Evolutionary conservation across 768 basidiomycete species (phyloP).

Genomic region (Trametes coccinea): DNA sequence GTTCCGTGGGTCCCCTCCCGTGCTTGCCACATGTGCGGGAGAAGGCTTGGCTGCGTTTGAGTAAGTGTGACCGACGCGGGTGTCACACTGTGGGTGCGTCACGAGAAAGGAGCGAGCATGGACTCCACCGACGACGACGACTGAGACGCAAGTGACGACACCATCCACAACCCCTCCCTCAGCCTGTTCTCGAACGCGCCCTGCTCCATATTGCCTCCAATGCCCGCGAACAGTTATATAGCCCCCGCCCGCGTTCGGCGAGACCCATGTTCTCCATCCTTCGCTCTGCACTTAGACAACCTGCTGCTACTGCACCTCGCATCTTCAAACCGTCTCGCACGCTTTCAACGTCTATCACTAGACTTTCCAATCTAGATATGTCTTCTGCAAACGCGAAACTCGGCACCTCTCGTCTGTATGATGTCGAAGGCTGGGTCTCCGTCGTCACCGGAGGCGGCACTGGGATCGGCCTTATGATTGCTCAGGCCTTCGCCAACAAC

Average conservation of each 20-base stretch:
- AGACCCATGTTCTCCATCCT: slow-evolving; percentile 10
- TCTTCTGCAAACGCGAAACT: slow-evolving; percentile 25
- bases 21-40: too few species aligned
- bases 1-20: too few species aligned
- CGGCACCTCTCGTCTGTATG: slow-evolving; percentile 27
- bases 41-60: too few species aligned
- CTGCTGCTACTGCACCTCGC: neutral
- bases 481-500: slow-evolving; percentile 42
- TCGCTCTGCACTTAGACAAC: slow-evolving; percentile 5
- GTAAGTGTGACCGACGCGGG: slow-evolving; percentile 1
- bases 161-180: neutral
- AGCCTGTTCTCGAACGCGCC: neutral
- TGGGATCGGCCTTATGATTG: slow-evolving; percentile 47
- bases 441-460: slow-evolving; percentile 35
- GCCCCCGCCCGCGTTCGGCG: neutral
- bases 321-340: neutral
- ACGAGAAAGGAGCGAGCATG: neutral
- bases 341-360: neutral
- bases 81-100: slow-evolving; percentile 13
- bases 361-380: slow-evolving; percentile 4
- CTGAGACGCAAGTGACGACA: slow-evolving; percentile 8
- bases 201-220: neutral
- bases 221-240: neutral
- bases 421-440: slow-evolving; percentile 32
- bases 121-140: slow-evolving; percentile 3